Percentiles rank a stretch among this genome's conserved stretches.
Conservation (phyloP, 768 basidiomycete genomes). For the Russula brevipes region DNA sequence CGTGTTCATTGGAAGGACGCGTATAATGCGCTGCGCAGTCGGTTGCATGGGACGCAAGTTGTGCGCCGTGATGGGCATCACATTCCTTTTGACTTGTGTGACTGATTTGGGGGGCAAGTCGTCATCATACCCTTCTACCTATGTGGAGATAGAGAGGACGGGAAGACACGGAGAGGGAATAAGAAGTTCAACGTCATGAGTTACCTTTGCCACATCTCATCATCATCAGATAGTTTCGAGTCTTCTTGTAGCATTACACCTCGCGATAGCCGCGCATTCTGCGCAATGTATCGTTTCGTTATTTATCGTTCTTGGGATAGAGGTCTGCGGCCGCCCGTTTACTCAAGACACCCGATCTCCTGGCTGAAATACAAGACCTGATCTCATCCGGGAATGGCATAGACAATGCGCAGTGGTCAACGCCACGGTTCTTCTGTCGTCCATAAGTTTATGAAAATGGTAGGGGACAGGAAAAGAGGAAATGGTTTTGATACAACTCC, state of each 20-base stretch:
- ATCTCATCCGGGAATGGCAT: neutral
- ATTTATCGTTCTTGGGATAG: neutral
- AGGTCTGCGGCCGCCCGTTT: neutral
- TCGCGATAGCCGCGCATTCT: neutral
- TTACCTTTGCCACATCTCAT: neutral
- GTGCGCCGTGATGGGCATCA: conserved; percentile 9
- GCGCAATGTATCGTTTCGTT: conserved; percentile 4
- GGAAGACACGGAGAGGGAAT: neutral
- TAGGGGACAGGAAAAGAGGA: neutral
- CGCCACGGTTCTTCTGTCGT: too few relatives aligned
- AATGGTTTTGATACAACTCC: conserved; percentile 9
- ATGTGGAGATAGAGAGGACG: neutral
- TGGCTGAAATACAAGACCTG: neutral
- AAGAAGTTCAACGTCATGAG: neutral
- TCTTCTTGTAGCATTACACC: conserved; percentile 15
- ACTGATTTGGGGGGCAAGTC: neutral
- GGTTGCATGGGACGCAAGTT: conserved; percentile 10
- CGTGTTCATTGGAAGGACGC: conserved; percentile 1
- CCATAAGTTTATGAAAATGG: too few relatives aligned
- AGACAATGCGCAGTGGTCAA: neutral
- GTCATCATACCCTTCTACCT: neutral
- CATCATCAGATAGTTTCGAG: neutral
- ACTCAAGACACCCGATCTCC: neutral
- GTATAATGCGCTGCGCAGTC: conserved; percentile 9
- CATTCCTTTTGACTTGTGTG: conserved; percentile 21